Conservation (phyloP, 2,329 filamentous ascomycete species). For the Fonsecaea pugnacius region DNA sequence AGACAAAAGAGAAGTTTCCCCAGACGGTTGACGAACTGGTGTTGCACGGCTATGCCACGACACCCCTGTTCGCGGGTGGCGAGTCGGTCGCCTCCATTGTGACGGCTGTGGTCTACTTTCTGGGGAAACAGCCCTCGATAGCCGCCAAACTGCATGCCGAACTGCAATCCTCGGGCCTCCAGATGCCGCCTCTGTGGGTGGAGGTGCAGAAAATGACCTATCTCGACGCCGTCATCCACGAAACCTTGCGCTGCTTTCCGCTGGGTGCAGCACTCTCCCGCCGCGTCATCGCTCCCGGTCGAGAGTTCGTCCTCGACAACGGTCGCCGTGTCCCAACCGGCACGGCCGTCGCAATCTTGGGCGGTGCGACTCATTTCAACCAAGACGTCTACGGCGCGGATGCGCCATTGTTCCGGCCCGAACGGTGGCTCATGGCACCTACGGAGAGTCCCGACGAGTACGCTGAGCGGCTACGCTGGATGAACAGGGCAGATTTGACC, state of each 20-base stretch:
- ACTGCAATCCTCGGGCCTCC: slow-evolving; percentile 33
- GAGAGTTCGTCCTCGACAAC: slow-evolving; percentile 6
- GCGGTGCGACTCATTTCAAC: slow-evolving; percentile 33
- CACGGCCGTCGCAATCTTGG: slow-evolving; percentile 24
- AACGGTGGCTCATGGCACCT: slow-evolving; percentile 18
- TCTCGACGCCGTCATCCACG: slow-evolving; percentile 22
- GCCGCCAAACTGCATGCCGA: slow-evolving; percentile 38
- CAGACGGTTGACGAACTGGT: slow-evolving; percentile 39
- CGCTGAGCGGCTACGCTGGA: slow-evolving; percentile 13
- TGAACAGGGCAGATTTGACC: slow-evolving; percentile 16
- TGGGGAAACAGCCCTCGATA: slow-evolving; percentile 38
- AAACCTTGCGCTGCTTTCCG: slow-evolving; percentile 31
- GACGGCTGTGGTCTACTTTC: slow-evolving; percentile 41
- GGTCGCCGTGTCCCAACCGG: slow-evolving; percentile 11
- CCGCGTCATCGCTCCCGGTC: slow-evolving; percentile 10
- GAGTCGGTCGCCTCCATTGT: slow-evolving; percentile 45
- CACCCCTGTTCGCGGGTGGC: slow-evolving; percentile 42
- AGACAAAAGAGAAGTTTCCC: slow-evolving; percentile 34
- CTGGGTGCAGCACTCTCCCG: slow-evolving; percentile 16
- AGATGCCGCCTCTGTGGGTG: slow-evolving; percentile 17
- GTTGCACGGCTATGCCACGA: slow-evolving; percentile 40
- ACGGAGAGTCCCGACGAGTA: slow-evolving; percentile 10
- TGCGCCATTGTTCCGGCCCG: slow-evolving; percentile 19
- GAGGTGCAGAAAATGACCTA: slow-evolving; percentile 22
- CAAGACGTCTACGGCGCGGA: slow-evolving; percentile 45